These are phyloP conservation scores for Geoglossum cookeanum DNA, from an alignment of 2,329 filamentous ascomycete species.

Conservation along the genomic window DNA sequence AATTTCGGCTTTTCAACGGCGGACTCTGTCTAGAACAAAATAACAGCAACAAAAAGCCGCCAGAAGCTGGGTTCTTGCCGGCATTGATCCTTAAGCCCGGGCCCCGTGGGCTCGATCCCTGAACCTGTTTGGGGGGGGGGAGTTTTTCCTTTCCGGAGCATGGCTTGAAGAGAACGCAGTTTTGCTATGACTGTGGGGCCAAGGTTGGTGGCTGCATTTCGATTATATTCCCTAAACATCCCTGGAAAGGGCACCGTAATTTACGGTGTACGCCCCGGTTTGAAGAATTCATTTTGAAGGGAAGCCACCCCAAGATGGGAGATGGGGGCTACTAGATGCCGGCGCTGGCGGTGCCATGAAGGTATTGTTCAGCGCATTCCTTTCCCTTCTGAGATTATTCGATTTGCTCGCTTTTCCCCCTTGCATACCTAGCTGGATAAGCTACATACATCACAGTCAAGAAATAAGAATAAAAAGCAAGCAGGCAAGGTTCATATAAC, in stretches of 20 bases:
- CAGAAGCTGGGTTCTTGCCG: neutral
- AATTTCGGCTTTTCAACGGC: neutral
- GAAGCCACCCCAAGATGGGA: neutral
- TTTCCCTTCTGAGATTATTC: neutral
- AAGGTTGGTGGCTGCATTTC: too few relatives aligned
- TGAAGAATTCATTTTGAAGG: too few relatives aligned
- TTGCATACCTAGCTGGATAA: neutral
- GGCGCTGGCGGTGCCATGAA: neutral
- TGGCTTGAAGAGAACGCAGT: too few relatives aligned
- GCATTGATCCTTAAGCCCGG: neutral
- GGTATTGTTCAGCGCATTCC: neutral
- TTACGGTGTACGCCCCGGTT: too few relatives aligned
- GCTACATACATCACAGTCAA: neutral
- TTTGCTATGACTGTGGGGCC: too few relatives aligned
- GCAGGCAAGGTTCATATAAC: neutral
- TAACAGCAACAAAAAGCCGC: too few relatives aligned
- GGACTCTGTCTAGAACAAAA: neutral
- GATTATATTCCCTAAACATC: neutral
- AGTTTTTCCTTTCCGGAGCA: too few relatives aligned
- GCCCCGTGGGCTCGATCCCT: too few relatives aligned
- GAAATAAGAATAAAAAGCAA: neutral
- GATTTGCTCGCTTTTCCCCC: neutral
- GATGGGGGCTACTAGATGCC: neutral
- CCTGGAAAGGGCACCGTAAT: too few relatives aligned
- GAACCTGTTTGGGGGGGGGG: too few relatives aligned